Evolutionary conservation across 768 basidiomycete genomes (phyloP).

Genomic region (Panellus pusillus): DNA sequence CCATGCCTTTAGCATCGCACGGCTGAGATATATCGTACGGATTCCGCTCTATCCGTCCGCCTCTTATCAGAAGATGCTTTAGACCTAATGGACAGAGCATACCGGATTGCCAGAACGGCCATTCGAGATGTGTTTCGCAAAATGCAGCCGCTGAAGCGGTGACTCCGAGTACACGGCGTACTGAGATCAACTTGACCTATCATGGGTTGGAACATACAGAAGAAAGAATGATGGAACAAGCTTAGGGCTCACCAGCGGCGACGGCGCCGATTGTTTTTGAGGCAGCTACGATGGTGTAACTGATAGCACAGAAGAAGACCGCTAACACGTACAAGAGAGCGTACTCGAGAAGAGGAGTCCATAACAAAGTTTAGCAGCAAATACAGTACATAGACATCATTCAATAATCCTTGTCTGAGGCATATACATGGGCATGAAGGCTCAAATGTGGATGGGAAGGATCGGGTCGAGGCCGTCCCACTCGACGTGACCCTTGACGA

Average conservation of each 20-base stretch:
- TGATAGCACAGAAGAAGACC: slow-evolving; percentile 41
- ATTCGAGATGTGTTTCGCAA: slow-evolving; percentile 58
- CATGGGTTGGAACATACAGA: neutral
- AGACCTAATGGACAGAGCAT: slow-evolving; percentile 23
- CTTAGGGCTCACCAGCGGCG: slow-evolving; percentile 3
- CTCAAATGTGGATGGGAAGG: slow-evolving; percentile 75
- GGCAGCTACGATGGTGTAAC: slow-evolving; percentile 23
- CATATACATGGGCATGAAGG: too few relatives aligned
- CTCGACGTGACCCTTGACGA: slow-evolving; percentile 66
- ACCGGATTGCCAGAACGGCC: slow-evolving; percentile 45
- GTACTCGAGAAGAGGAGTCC: neutral
- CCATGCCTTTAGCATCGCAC: slow-evolving; percentile 7
- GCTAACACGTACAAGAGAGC: slow-evolving; percentile 18
- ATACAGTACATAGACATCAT: neutral
- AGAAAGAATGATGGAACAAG: neutral
- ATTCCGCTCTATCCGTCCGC: slow-evolving; percentile 37
- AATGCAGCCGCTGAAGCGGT: slow-evolving; percentile 58
- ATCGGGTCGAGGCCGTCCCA: slow-evolving; percentile 78
- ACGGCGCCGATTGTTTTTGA: slow-evolving; percentile 16
- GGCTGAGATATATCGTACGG: slow-evolving; percentile 57
- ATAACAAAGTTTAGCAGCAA: neutral
- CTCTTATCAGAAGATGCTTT: neutral
- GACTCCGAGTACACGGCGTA: neutral
- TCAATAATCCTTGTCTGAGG: neutral
- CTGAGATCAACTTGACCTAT: slow-evolving; percentile 7